These are phyloP conservation scores for Purpureocillium lavendulum DNA, from an alignment of 2,329 filamentous ascomycete species.

Conservation along the genomic window DNA sequence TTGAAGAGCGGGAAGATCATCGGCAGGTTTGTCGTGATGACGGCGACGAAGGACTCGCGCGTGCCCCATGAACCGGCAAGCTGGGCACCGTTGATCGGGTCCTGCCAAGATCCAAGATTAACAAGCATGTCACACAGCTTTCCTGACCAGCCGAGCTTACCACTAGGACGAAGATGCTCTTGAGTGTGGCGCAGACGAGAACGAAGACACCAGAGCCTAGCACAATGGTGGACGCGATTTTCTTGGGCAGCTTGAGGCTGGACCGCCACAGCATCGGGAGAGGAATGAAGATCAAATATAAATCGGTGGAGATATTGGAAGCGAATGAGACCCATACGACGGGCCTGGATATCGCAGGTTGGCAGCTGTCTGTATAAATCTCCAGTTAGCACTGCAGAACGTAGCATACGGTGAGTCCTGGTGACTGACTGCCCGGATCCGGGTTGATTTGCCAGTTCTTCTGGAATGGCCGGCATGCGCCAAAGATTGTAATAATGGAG, in stretches of 20 bases:
- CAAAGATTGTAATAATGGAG: conserved; percentile 39
- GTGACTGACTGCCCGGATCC: conserved; percentile 43
- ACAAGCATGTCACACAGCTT: conserved; percentile 1
- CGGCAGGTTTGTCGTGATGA: conserved; percentile 33
- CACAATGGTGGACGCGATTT: conserved; percentile 27
- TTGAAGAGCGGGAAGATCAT: conserved; percentile 38
- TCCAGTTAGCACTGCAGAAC: not conserved
- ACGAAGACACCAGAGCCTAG: conserved; percentile 32
- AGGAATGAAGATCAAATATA: conserved; percentile 51
- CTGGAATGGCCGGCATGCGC: conserved; percentile 42
- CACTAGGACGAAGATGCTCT: conserved; percentile 18
- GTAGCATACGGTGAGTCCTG: no score
- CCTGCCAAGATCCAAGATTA: conserved; percentile 14
- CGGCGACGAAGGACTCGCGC: conserved; percentile 34
- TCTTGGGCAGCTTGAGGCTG: conserved; percentile 25
- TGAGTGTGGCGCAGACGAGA: conserved; percentile 28
- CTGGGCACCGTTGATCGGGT: conserved; percentile 29
- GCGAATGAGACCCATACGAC: conserved; percentile 43
- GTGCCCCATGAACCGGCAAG: conserved; percentile 33
- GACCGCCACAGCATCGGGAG: conserved; percentile 40
- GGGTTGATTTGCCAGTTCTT: conserved; percentile 53
- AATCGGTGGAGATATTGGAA: conserved; percentile 46
- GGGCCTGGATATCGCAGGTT: conserved; percentile 40
- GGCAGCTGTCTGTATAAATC: conserved; percentile 28
- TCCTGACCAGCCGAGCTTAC: conserved; percentile 10